Conservation (phyloP, 768 basidiomycete genomes). For the Collybia sp. region DNA sequence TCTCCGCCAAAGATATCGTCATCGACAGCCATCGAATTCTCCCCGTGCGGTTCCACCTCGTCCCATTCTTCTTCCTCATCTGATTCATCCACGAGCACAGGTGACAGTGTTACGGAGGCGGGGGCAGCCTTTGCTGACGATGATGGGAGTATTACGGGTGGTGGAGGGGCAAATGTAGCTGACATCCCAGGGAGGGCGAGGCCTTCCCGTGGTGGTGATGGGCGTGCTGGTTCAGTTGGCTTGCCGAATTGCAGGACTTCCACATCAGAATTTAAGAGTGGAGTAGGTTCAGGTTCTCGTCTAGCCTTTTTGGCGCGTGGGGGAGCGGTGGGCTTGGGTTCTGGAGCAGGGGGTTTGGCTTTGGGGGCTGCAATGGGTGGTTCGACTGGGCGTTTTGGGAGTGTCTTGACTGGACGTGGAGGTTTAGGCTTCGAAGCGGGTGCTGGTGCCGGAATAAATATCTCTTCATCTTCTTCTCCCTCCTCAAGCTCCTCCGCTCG, state of each 20-base stretch:
- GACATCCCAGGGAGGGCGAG: conserved; percentile 36
- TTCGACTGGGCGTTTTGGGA: conserved; percentile 3
- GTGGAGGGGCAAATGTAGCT: conserved; percentile 19
- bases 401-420: conserved; percentile 10
- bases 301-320: conserved; percentile 16
- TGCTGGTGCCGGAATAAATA: conserved; percentile 20
- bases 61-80: conserved; percentile 54
- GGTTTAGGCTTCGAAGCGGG: conserved; percentile 28
- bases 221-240: conserved; percentile 34
- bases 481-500: conserved; percentile 32
- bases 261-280: conserved; percentile 31
- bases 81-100: conserved; percentile 21
- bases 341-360: background rate
- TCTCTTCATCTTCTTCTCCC: conserved; percentile 25
- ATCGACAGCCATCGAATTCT: conserved; percentile 1
- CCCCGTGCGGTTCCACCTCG: conserved; percentile 24
- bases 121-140: conserved; percentile 10
- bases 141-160: conserved; percentile 15
- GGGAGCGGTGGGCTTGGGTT: conserved; percentile 7
- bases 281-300: conserved; percentile 16
- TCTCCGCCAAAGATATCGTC: conserved; percentile 21
- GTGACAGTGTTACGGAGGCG: conserved; percentile 13
- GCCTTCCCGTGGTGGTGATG: conserved; percentile 20
- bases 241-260: conserved; percentile 46
- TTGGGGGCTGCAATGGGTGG: background rate